Base-by-base conservation (phyloP, 768 basidiomycete species). In the Pleurotus ostreatus region DNA sequence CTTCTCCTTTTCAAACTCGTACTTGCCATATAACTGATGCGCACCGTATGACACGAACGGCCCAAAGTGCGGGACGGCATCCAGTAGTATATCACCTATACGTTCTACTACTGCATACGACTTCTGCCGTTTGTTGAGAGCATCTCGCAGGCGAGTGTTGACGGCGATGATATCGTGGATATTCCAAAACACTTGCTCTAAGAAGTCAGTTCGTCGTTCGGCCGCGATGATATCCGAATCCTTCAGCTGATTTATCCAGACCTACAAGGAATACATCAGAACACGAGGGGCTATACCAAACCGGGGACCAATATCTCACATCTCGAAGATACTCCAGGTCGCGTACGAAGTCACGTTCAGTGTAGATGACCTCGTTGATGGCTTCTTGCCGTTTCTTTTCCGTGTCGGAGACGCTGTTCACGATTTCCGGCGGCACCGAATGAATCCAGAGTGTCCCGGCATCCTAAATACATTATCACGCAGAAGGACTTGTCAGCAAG, bases 1-100 rank as follows among this genome's bases (percentile, higher is more conserved):
- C 77, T 98, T 98, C 79, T 98, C 97, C 79, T 92, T 96, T 77
- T 99, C 97, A 69, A 99, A 98, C 73, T 98, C 95, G 68, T 93
- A 98, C 71, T 98, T 99, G 11, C 97, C 97, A 66, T 96, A 98
- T 56, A 98, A 75, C 70, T 99, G 97, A 67, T 98, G 96, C 7
- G 94, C 86, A 44, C 96, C 97, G 65, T 98, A 99, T 34, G 84
- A 84, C 47, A 98, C 94, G 65, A 98, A 99, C 1, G 97, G 97
- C 8, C 77, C 82, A 63, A 99, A 97, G 66, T 88, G 81, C 0
- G 92, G 91, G 1, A 95, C 91, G 18, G 81, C 74, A 30, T 98
- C 95, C 45, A 93, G 72, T 22, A 98, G 80, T 57, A 98, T 84
- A 71, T 99, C 97, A 0, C 93, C 93, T 55, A 99, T 89, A 55